Percentiles rank a stretch among this genome's conserved stretches.
These are phyloP conservation scores for Maudiozyma pseudohumilis DNA, from an alignment of 805 yeast species.

Conservation along the genomic window DNA sequence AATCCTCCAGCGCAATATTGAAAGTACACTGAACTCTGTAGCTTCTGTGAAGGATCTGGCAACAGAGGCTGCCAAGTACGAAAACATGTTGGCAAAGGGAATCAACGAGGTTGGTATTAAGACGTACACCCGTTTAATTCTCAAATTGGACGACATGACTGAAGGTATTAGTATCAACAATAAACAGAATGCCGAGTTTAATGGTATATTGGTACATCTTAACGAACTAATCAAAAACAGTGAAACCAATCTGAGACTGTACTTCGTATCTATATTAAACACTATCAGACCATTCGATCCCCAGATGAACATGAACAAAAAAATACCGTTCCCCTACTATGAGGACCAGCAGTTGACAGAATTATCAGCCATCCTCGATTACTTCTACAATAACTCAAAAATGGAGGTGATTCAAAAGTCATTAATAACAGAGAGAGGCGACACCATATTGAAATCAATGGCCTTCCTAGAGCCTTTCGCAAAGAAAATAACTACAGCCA, in stretches of 20 bases:
- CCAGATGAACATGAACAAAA: slow-evolving; percentile 31
- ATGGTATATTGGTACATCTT: slow-evolving; percentile 56
- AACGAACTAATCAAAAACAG: slow-evolving; percentile 46
- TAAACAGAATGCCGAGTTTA: slow-evolving; percentile 37
- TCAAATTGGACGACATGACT: slow-evolving; percentile 38
- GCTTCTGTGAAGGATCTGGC: slow-evolving; percentile 43
- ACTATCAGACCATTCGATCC: slow-evolving; percentile 39
- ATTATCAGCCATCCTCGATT: slow-evolving; percentile 35
- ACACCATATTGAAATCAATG: slow-evolving; percentile 35
- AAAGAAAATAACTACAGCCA: slow-evolving; percentile 30
- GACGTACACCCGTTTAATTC: slow-evolving; percentile 33
- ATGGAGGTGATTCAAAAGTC: slow-evolving; percentile 28
- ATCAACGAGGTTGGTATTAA: slow-evolving; percentile 27
- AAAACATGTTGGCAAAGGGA: slow-evolving; percentile 27
- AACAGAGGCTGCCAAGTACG: slow-evolving; percentile 35
- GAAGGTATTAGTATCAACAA: slow-evolving; percentile 31
- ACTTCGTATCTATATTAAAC: slow-evolving; percentile 38
- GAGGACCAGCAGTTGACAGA: slow-evolving; percentile 31
- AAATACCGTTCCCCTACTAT: slow-evolving; percentile 34
- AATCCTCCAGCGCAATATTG: slow-evolving; percentile 46
- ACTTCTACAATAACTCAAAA: slow-evolving; percentile 32
- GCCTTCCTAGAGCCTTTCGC: slow-evolving; percentile 39
- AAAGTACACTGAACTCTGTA: slow-evolving; percentile 39
- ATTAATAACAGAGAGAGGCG: slow-evolving; percentile 35
- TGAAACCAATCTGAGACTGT: slow-evolving; percentile 42